Conservation (phyloP, 768 basidiomycete species). For the Suillus occidentalis region DNA sequence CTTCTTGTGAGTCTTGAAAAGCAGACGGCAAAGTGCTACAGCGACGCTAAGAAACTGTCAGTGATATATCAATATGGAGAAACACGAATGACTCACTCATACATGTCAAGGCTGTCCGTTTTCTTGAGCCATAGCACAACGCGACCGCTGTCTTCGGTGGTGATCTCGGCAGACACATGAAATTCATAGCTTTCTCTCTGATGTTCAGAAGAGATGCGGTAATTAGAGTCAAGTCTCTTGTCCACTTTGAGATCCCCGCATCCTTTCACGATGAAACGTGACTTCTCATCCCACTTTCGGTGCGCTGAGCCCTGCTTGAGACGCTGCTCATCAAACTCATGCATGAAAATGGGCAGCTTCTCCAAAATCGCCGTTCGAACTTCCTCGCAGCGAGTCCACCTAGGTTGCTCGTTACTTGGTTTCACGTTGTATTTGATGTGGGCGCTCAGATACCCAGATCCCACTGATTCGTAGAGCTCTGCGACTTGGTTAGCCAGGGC, state of each 20-base stretch:
- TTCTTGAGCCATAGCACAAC: conserved; percentile 64
- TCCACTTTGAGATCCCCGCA: conserved; percentile 60
- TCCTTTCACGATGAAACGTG: conserved; percentile 62
- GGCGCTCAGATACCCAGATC: conserved; percentile 65
- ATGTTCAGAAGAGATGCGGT: conserved; percentile 7
- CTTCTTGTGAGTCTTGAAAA: conserved; percentile 72
- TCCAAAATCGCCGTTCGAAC: conserved; percentile 66
- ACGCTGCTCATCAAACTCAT: conserved; percentile 69
- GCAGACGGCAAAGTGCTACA: conserved; percentile 68
- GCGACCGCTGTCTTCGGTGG: conserved; percentile 42
- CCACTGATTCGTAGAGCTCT: conserved; percentile 75
- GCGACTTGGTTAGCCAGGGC: background rate
- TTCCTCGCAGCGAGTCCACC: conserved; percentile 38
- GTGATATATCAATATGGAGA: background rate
- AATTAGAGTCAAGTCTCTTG: conserved; percentile 54
- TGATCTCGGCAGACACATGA: conserved; percentile 54
- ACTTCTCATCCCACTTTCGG: conserved; percentile 55
- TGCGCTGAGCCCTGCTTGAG: conserved; percentile 48
- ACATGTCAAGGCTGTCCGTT: conserved; percentile 48
- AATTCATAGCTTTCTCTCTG: conserved; percentile 28
- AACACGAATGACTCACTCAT: conserved; percentile 74
- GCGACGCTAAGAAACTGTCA: conserved; percentile 58
- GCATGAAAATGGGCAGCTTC: conserved; percentile 80
- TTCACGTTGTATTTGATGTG: conserved; percentile 75
- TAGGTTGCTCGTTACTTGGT: conserved; percentile 44